Evolutionary conservation across 2,329 filamentous ascomycete genomes (phyloP), one percentile per base, ranked within the genome.

Genomic region (Phialophora expanda): DNA sequence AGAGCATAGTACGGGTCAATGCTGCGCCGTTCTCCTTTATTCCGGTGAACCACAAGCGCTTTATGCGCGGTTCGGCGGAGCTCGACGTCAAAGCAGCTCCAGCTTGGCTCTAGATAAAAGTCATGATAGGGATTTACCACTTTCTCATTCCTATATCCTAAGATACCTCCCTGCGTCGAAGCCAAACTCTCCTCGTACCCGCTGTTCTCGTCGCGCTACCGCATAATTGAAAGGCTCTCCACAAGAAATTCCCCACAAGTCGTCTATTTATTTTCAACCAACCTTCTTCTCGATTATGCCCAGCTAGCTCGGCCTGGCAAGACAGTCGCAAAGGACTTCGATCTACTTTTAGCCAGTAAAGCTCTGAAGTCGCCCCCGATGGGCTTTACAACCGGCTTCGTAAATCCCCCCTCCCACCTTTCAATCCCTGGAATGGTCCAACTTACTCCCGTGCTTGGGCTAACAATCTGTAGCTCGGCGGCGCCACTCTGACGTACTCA

Each of bases 401-500:
- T 51, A 51, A n/a, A 11, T 51, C 14, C 14, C 26, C n/a, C 3
- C 24, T 3, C 4, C 11, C 22, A n/a, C n/a, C n/a, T n/a, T 32
- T 32, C 53, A 30, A 54, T 54, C 51, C 51, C 24, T 22, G 17
- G 5, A 51, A 8, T 14, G 1, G 38, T 51, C 48, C 20, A 2
- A 5, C 48, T 51, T 6, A 51, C 9, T 48, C 2, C 20, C 20
- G 24, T 51, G 26, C 48, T n/a, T 26, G 12, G 12, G 24, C 48
- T 28, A 55, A n/a, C 14, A 20, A 56, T 46, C 71, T 44, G 38
- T 20, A 93, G 90, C 87, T 90, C 70, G 89, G 90, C 74, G 90
- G 91, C 71, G 86, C 92, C 63, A 90, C 90, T 70, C 82, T 94
- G 67, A 93, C 90, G 56, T 86, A 91, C 66, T 88, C 88, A 51